These are phyloP conservation scores for Closterium sp. DNA, from an alignment of 139 green algal species.

Conservation along the genomic window DNA sequence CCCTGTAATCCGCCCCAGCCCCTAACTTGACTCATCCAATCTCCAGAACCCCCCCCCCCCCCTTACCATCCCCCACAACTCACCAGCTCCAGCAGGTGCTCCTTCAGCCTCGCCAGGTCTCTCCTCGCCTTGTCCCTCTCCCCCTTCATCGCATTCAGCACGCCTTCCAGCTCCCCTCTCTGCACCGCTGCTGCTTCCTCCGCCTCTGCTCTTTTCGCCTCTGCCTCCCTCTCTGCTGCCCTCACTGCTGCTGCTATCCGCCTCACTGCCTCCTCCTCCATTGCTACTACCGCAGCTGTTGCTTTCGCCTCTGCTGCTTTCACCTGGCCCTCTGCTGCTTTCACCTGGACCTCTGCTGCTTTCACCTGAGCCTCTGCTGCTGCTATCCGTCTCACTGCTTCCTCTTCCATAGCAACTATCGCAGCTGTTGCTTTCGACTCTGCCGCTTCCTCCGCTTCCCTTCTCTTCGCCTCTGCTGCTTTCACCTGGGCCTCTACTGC, in stretches of 20 bases:
- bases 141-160: constrained; percentile 8
- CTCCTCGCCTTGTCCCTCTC: constrained; percentile 41
- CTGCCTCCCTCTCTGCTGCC: neutral
- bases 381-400: neutral
- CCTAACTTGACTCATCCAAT: no score
- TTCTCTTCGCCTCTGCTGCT: neutral
- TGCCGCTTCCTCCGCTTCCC: neutral
- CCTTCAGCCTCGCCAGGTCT: constrained; percentile 35
- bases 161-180: constrained; percentile 4
- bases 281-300: neutral
- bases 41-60: no score
- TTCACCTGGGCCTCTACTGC: neutral
- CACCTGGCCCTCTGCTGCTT: neutral
- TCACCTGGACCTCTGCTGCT: neutral
- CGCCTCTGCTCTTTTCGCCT: neutral
- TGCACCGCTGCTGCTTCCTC: neutral
- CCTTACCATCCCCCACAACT: no score
- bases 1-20: no score
- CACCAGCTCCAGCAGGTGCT: constrained; percentile 46
- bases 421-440: neutral
- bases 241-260: neutral
- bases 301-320: neutral
- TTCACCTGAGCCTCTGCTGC: neutral
- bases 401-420: neutral
- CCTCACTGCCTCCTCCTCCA: neutral